Conservation (phyloP, 768 basidiomycete genomes). For the Agaricus subrufescens region DNA sequence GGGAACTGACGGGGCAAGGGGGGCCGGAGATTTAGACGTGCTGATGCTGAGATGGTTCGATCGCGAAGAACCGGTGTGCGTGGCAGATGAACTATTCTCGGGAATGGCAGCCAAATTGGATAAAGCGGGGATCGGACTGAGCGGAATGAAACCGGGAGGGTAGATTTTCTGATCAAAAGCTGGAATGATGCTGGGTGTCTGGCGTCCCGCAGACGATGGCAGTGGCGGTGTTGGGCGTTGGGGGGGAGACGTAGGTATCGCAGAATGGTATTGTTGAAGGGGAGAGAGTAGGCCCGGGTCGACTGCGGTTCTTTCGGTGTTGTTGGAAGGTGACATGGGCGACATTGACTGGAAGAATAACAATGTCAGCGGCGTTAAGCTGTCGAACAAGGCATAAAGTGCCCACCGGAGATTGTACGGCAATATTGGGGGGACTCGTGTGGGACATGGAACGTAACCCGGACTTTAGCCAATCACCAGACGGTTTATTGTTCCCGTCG, state of each 20-base stretch:
- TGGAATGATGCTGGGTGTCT: too few species aligned
- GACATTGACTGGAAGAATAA: constrained; percentile 31
- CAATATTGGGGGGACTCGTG: constrained; percentile 34
- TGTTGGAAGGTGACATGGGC: constrained; percentile 32
- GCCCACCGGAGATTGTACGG: constrained; percentile 44
- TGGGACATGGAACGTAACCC: constrained; percentile 24
- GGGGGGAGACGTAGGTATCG: background rate
- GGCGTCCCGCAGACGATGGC: too few species aligned
- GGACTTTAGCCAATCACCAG: constrained; percentile 17
- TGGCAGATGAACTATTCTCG: background rate
- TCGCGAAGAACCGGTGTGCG: background rate
- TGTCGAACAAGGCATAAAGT: background rate
- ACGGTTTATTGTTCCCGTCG: background rate
- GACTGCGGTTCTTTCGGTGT: constrained; percentile 24
- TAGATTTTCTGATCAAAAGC: constrained; percentile 16
- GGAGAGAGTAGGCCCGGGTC: constrained; percentile 41
- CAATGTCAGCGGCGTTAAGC: background rate
- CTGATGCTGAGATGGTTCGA: background rate
- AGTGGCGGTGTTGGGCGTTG: background rate
- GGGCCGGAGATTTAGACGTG: too few species aligned
- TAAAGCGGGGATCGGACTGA: constrained; percentile 25
- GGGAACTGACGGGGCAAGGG: background rate
- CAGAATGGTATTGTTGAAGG: constrained; percentile 17
- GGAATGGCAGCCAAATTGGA: background rate
- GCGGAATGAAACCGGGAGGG: constrained; percentile 33